Evolutionary conservation across 2,329 filamentous ascomycete species (phyloP), one percentile per base, ranked within the genome.

Genomic region (Diaporthe humulicola): DNA sequence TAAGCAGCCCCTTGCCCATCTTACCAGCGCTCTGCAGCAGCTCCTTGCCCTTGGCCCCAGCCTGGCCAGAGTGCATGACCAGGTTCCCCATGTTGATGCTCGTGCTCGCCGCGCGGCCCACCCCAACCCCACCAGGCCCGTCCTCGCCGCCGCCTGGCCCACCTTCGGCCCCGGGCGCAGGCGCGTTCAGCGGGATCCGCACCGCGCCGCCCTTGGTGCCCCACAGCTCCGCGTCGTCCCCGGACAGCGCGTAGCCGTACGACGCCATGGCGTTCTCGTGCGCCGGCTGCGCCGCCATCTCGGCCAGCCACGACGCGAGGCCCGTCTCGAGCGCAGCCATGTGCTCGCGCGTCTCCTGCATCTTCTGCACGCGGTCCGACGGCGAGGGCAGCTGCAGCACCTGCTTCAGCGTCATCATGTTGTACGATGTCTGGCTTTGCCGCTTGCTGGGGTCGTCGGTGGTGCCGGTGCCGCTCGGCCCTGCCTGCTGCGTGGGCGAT

Each of bases 1-100:
- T 95, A 83, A 98, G 93, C 77, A 98, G 85, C 70, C 96, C 96
- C 86, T 98, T 98, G 66, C 96, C 95, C 74, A 95, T 95, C 82
- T 95, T 95, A 71, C 95, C 95, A 72, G 96, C 96, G 30, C 93
- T 93, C 78, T 97, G 94, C 81, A 98, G 89, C 38, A 98, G 86
- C 80, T 97, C 95, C 86, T 98, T 98, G 82, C 96, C 93, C 86
- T 96, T 96, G 52, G 92, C 90, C 79, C 95, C 93, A 82, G 96
- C 90, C 80, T 93, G 91, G 77, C 90, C 87, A 66, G 90, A 90
- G 74, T 88, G 86, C 56, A 87, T 87, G 78, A 90, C 88, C 48
- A 86, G 83, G 80, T 85, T 86, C 66, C 83, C 79, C 40, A 84
- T 80, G 66, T 76, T 80, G 54, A 85, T 84, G 74, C 77, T 73